Evolutionary conservation across 192 early-diverging fungal species (phyloP), one percentile per base, ranked within the genome.

Genomic region (Spizellomyces sp.): DNA sequence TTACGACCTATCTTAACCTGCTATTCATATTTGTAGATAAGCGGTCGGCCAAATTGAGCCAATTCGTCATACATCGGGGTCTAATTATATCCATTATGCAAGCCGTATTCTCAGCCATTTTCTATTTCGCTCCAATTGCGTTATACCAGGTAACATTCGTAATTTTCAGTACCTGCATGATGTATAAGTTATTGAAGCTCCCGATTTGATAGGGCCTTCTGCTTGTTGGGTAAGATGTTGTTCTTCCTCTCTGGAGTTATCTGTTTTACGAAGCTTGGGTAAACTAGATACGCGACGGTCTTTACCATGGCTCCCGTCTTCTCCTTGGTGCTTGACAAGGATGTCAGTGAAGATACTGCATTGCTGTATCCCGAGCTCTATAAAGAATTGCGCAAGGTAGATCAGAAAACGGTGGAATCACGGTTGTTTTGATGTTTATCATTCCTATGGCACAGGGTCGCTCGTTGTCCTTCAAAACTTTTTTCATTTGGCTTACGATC

Each of bases 291-390:
- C 80, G 89, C 96, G n/a, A 98, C 96, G 1, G 79, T 96, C 6
- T 98, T 95, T 73, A 98, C 96, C 12, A 98, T 95, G 90, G 93
- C 93, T 9, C 96, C 96, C 0, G 95, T 98, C 57, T 98, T 98
- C 60, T 98, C 96, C 27, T 74, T 98, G 44, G 95, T 98, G 5
- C 80, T 95, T 15, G 96, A 98, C 73, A 87, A 87, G 67, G 96
- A 98, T 78, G 89, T 96, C 8, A 86, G 83, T 36, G 93, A 94
- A 68, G 91, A 93, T 14, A 95, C 93, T 73, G 96, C 96, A 5
- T 73, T 98, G 75, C 61, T 93, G 61, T 98, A 94, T 69, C 95
- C 95, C 0, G 95, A 98, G 75, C 85, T 98, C 9, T 98, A 98
- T 76, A 93, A 93, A 15, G 96, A 98, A 56, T 76, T 98, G 67